Base-by-base conservation (phyloP, 805 yeast species). In the Nakazawaea populi region DNA sequence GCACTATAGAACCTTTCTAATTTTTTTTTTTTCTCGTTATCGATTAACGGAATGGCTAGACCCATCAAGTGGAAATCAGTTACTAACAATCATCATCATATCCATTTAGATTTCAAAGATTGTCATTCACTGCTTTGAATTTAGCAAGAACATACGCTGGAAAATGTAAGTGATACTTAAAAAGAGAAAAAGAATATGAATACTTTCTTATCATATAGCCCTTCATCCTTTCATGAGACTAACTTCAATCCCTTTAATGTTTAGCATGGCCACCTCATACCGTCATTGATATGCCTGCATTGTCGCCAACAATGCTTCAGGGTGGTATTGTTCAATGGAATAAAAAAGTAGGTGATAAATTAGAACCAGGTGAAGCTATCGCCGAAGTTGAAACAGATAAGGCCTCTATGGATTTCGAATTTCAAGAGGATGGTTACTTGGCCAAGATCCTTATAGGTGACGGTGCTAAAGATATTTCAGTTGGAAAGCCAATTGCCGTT, bases 281-380 rank as follows among this genome's bases (percentile, higher is more conserved):
- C 54, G 83, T 94, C 64, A 89, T 94, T 61, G 85, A 85, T 67
- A 94, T 94, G 99, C 99, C 99, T 46, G 99, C 99, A 8, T 76
- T 94, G 62, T 92, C 98, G n/a, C 99, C 99, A 58, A 94, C 99
- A 49, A 94, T 94, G 99, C 87, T 97, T 55, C 92, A 88, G 66
- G 99, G 99, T 67, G 85, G 82, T 69, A 75, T 94, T 57, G 92
- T 92, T 39, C 75, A 81, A 53, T 94, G 99, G 99, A 79, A 83
- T 66, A 94, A 91, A 75, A 70, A 79, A 43, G 88, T 84, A 38
- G 99, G 99, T 64, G 99, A 94, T 67, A 72, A 80, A 68, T 81
- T 94, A 58, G 63, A 78, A 32, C 94, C 97, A 24, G 99, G 99
- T 70, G 97, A 91, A 66, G 84, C 94, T 44, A 80, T 92, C 59